A percentile compares a stretch with the other conserved stretches of the same genome.
These are phyloP conservation scores for Brasilioporus rufonigricans DNA, from an alignment of 768 basidiomycete genomes.

Conservation along the genomic window DNA sequence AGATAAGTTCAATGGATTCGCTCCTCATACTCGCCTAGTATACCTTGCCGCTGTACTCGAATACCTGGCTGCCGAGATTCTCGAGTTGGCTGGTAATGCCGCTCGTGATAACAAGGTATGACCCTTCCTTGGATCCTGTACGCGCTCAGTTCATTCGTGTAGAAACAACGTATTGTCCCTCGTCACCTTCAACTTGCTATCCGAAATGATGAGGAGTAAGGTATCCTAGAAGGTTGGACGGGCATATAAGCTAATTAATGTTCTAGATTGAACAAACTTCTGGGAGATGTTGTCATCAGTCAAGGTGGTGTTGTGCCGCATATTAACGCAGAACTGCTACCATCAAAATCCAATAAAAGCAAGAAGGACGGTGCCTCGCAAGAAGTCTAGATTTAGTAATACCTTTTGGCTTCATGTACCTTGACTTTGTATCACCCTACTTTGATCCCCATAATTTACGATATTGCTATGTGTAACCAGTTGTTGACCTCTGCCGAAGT, in stretches of 20 bases:
- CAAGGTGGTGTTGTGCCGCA: constrained; percentile 76
- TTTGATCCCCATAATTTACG: constrained; percentile 27
- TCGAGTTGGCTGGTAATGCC: constrained; percentile 79
- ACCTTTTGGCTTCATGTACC: not conserved
- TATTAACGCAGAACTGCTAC: constrained; percentile 51
- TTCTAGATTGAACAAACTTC: constrained; percentile 51
- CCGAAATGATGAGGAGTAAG: constrained; percentile 71
- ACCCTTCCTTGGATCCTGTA: not conserved
- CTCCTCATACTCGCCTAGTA: constrained; percentile 40
- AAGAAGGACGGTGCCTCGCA: constrained; percentile 51
- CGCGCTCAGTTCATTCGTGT: not conserved
- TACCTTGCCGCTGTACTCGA: constrained; percentile 86
- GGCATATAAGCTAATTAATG: not conserved
- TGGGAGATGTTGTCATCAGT: constrained; percentile 65
- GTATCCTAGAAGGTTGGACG: constrained; percentile 1
- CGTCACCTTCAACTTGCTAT: constrained; percentile 75
- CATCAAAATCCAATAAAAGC: constrained; percentile 45
- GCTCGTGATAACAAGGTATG: constrained; percentile 69
- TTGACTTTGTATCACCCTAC: constrained; percentile 26
- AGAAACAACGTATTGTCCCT: constrained; percentile 78
- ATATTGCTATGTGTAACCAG: constrained; percentile 26
- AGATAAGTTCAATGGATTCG: not conserved
- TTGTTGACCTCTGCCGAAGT: not conserved
- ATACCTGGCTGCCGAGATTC: constrained; percentile 83
- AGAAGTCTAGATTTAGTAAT: constrained; percentile 39